Base-by-base conservation (phyloP, 495 filamentous ascomycete species). In the Hyaloscypha bicolor region DNA sequence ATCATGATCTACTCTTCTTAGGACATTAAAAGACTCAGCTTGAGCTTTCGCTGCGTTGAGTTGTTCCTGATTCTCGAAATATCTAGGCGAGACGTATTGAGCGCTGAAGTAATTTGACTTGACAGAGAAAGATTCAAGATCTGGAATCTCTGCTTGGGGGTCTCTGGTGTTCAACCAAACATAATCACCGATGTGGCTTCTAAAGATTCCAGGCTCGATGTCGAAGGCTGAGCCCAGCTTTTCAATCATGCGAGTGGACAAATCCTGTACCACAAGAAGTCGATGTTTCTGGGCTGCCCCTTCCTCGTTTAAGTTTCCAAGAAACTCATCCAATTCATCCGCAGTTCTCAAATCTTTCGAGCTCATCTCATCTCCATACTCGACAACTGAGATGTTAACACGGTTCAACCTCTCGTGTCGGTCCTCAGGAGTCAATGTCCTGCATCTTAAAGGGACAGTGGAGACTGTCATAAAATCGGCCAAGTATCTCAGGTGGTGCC, bases 141-240 rank as follows among this genome's bases (percentile, higher is more conserved):
- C 56, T 25, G 60, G 60, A 33, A 68, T 42, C 37, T 68, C 66
- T 3, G 63, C 63, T 65, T 59, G 63, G 3, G 63, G 63, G 31
- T 65, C 63, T 6, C 63, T 21, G 22, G 63, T 65, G 37, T 59
- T 65, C n/a, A 65, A 31, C 63, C 63, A 65, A 1, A 31, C 25
- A 12, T 65, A 65, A 29, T 65, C 53, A 11, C 63, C 63, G 37
- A 65, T 65, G 29, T 65, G 53, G 25, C 32, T 58, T 59, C 63
- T 65, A 21, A 65, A 65, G 63, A 65, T 51, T 25, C 63, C 63
- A 16, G 63, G 63, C 30, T 65, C 63, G 30, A 65, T 65, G 37
- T 65, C 63, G 22, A 65, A 65, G 12, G 63, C 33, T 52, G 63
- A 29, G 6, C 63, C 63, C 2, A 65, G 52, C 57, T 60, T 66